Percentiles rank a stretch among this genome's conserved stretches.
Evolutionary conservation across 805 yeast genomes (phyloP).

Genomic region (Aciculoconidium aculeatum): DNA sequence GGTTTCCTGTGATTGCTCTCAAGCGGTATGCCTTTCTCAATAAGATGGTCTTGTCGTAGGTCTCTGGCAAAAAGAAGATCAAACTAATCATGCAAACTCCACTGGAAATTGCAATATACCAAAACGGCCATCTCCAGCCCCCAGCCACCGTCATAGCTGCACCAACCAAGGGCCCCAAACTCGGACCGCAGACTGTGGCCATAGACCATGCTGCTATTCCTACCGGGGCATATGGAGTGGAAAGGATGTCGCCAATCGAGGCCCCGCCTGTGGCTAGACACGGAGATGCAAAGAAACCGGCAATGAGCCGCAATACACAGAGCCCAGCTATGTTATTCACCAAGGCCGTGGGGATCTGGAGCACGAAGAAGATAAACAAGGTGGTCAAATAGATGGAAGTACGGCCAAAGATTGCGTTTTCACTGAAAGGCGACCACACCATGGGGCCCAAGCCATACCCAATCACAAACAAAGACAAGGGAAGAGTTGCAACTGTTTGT

Average conservation of each 20-base stretch:
- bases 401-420: slow-evolving; percentile 49
- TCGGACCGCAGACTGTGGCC: slow-evolving; percentile 51
- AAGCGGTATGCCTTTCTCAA: slow-evolving; percentile 44
- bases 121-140: slow-evolving; percentile 50
- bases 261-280: slow-evolving; percentile 57
- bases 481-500: slow-evolving; percentile 41
- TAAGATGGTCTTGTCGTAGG: slow-evolving; percentile 39
- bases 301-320: slow-evolving; percentile 44
- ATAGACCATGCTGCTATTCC: slow-evolving; percentile 48
- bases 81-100: slow-evolving; percentile 33
- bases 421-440: slow-evolving; percentile 54
- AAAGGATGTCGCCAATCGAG: slow-evolving; percentile 44
- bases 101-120: slow-evolving; percentile 41
- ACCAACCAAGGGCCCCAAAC: slow-evolving; percentile 53
- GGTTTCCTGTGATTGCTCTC: slow-evolving; percentile 44
- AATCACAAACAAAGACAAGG: slow-evolving; percentile 48
- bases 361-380: slow-evolving; percentile 39
- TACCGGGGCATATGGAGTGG: slow-evolving; percentile 37
- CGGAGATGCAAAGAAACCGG: slow-evolving; percentile 54
- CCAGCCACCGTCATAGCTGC: slow-evolving; percentile 42
- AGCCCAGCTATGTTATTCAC: slow-evolving; percentile 46
- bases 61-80: slow-evolving; percentile 41
- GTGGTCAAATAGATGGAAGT: slow-evolving; percentile 44
- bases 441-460: slow-evolving; percentile 62
- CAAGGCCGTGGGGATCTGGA: slow-evolving; percentile 55